phyloP scores from a whole-genome alignment of 139 green algal genomes.

The Tetradesmus obliquus region DNA sequence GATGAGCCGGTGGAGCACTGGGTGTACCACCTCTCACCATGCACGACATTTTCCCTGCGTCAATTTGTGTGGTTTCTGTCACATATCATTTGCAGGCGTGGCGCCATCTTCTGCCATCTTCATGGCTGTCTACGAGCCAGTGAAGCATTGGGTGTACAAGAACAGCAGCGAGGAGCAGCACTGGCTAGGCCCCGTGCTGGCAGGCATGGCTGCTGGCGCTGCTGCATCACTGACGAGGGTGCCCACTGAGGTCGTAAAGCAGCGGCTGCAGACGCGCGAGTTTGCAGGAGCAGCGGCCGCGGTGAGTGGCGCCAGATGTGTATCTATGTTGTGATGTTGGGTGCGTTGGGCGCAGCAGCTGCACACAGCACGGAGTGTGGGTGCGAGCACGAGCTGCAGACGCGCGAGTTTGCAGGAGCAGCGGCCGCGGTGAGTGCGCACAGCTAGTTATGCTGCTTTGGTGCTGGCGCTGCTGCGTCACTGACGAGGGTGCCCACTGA shows the following conservation, averaged over 20 bases:
- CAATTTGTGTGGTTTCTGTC: conserved; percentile 9
- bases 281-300: conserved; percentile 60
- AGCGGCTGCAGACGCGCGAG: conserved; percentile 93
- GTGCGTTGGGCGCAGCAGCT: background rate
- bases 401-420: conserved; percentile 73
- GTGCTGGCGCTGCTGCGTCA: conserved; percentile 74
- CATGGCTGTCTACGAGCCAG: conserved; percentile 95
- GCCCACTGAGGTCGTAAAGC: conserved; percentile 98
- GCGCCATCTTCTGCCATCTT: conserved; percentile 94
- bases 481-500: conserved; percentile 95
- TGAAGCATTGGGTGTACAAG: conserved; percentile 76
- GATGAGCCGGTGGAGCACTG: conserved; percentile 93
- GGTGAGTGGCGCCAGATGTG: conserved; percentile 52
- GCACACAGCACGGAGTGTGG: background rate
- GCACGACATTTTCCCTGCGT: background rate
- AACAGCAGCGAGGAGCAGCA: conserved; percentile 61
- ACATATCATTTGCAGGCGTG: conserved; percentile 58
- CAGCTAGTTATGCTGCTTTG: background rate
- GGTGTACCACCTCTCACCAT: conserved; percentile 41
- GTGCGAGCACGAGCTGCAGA: conserved; percentile 64
- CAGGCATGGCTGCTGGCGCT: conserved; percentile 74
- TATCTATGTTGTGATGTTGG: background rate
- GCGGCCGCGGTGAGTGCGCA: conserved; percentile 56
- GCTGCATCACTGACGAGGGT: conserved; percentile 91
- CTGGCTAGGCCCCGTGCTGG: conserved; percentile 55